Percentiles rank a stretch among this genome's conserved stretches.
phyloP scores from a whole-genome alignment of 345 rosid genomes.

The Angophora floribunda region DNA sequence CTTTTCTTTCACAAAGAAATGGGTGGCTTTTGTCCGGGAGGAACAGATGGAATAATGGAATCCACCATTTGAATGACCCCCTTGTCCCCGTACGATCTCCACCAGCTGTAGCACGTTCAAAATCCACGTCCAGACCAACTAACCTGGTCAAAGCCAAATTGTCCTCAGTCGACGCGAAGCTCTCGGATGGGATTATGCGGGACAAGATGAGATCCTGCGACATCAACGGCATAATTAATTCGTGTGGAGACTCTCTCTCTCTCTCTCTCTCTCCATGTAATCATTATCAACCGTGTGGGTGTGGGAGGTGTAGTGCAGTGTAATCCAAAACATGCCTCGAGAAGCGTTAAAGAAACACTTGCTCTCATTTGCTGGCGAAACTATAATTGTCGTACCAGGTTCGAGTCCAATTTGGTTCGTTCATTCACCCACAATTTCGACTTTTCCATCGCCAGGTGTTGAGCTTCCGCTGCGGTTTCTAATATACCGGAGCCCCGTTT shows the following conservation, averaged over 20 bases:
- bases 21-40: neutral
- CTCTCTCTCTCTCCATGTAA: neutral
- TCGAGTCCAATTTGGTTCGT: neutral
- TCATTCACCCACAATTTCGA: neutral
- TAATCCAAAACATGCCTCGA: neutral
- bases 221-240: constrained; percentile 6
- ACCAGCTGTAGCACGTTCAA: constrained; percentile 32
- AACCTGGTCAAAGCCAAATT: neutral
- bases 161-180: neutral
- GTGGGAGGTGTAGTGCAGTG: neutral
- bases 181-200: neutral
- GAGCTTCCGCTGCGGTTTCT: neutral
- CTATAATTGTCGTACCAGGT: neutral
- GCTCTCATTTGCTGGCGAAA: neutral
- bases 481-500: neutral
- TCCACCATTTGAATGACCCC: constrained; percentile 34
- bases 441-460: neutral
- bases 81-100: constrained; percentile 25
- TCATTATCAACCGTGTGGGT: neutral
- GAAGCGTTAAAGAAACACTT: neutral
- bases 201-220: constrained; percentile 21
- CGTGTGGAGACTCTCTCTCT: neutral
- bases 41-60: constrained; percentile 49
- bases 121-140: neutral
- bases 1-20: neutral